Percentiles rank a stretch among this genome's conserved stretches.
These are phyloP conservation scores for Artemisia tridentata DNA, from an alignment of 129 eudicot genomes.

Conservation along the genomic window DNA sequence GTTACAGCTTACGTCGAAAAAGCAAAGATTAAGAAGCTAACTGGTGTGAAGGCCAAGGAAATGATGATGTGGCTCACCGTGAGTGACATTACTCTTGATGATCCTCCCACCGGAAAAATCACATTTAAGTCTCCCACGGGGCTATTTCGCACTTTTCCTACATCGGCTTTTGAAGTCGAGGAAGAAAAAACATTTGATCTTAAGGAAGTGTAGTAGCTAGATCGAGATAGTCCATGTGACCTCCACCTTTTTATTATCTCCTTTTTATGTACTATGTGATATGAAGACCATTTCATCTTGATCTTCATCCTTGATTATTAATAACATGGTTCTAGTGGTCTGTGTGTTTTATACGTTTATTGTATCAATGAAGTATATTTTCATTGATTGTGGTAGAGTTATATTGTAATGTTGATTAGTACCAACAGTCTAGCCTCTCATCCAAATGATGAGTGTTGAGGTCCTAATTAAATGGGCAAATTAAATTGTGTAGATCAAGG, in stretches of 20 bases:
- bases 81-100: constrained; percentile 50
- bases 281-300: too few species aligned
- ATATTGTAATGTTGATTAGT: too few species aligned
- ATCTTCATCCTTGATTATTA: too few species aligned
- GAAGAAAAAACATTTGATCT: constrained; percentile 26
- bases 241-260: too few species aligned
- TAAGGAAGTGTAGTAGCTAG: constrained; percentile 39
- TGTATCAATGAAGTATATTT: too few species aligned
- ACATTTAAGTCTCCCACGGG: constrained; percentile 58
- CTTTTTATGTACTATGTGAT: background rate
- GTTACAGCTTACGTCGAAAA: constrained; percentile 49
- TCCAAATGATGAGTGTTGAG: too few species aligned
- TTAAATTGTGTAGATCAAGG: too few species aligned
- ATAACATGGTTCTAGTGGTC: too few species aligned
- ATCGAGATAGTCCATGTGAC: background rate
- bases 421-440: too few species aligned
- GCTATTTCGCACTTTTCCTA: constrained; percentile 55
- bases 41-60: constrained; percentile 74
- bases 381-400: too few species aligned
- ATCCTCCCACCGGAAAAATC: constrained; percentile 55
- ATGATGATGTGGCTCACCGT: constrained; percentile 57
- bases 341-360: too few species aligned
- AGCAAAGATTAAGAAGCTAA: constrained; percentile 58
- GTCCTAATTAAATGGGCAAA: too few species aligned
- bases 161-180: constrained; percentile 48